These are phyloP conservation scores for Pestalotiopsis sp. DNA, from an alignment of 2,329 filamentous ascomycete genomes.

Conservation along the genomic window DNA sequence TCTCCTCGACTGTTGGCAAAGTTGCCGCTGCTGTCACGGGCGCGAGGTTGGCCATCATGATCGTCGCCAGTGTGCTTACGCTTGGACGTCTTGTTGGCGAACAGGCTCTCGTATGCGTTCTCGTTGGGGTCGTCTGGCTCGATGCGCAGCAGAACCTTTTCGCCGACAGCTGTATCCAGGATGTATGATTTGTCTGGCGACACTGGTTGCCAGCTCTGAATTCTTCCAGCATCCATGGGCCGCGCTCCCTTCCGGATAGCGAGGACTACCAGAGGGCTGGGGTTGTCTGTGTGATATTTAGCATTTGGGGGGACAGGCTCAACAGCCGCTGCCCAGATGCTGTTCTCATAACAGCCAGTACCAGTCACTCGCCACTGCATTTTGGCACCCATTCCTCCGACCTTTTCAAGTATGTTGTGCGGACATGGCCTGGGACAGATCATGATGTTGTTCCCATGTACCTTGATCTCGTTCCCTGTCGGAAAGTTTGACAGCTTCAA, in stretches of 20 bases:
- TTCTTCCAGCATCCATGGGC: slow-evolving; percentile 79
- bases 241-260: slow-evolving; percentile 76
- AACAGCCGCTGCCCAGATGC: slow-evolving; percentile 84
- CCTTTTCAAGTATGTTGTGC: slow-evolving; percentile 73
- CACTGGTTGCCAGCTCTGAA: slow-evolving; percentile 82
- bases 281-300: slow-evolving; percentile 78
- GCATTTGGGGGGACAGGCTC: slow-evolving; percentile 70
- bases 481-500: slow-evolving; percentile 71
- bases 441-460: slow-evolving; percentile 86
- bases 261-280: slow-evolving; percentile 78
- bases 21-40: slow-evolving; percentile 32
- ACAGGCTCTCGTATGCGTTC: slow-evolving; percentile 65
- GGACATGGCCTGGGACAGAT: slow-evolving; percentile 81
- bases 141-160: slow-evolving; percentile 82
- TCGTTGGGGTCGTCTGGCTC: slow-evolving; percentile 70
- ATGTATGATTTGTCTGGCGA: slow-evolving; percentile 69
- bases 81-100: slow-evolving; percentile 62
- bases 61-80: slow-evolving; percentile 57
- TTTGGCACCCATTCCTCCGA: slow-evolving; percentile 84
- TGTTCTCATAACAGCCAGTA: slow-evolving; percentile 74
- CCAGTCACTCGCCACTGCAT: slow-evolving; percentile 84
- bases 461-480: slow-evolving; percentile 72
- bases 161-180: slow-evolving; percentile 83
- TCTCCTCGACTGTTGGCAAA: slow-evolving; percentile 37
- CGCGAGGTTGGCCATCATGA: slow-evolving; percentile 25